Conservation (phyloP, 2,329 filamentous ascomycete species). For the Botrytis fragariae region DNA sequence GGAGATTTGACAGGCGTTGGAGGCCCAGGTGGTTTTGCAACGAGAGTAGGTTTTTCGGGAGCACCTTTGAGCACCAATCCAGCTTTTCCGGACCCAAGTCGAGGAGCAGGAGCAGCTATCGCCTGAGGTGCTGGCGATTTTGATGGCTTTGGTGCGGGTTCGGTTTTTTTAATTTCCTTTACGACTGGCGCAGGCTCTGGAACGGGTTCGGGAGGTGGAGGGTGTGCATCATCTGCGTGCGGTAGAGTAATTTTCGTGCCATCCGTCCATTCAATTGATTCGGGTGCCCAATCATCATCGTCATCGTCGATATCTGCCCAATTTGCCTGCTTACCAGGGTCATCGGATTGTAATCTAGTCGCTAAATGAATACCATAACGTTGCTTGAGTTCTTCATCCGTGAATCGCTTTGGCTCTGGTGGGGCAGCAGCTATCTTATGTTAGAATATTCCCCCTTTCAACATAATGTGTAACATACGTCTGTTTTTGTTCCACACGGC, state of each 20-base stretch:
- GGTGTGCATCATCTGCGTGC: conserved; percentile 52
- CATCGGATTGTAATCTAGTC: conserved; percentile 72
- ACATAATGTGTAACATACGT: conserved; percentile 52
- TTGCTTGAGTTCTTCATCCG: conserved; percentile 79
- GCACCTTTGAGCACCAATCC: conserved; percentile 65
- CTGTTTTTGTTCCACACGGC: conserved; percentile 89
- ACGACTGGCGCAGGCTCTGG: conserved; percentile 31
- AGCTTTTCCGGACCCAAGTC: conserved; percentile 44
- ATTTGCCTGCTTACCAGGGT: conserved; percentile 71
- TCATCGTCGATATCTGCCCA: conserved; percentile 91
- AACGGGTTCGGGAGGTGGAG: conserved; percentile 32
- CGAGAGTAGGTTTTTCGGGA: conserved; percentile 68
- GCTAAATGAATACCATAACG: conserved; percentile 86
- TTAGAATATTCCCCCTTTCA: conserved; percentile 29
- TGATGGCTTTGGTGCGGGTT: conserved; percentile 29
- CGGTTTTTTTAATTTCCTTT: conserved; percentile 31
- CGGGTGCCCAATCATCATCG: conserved; percentile 82
- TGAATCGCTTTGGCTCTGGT: conserved; percentile 76
- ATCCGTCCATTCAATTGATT: conserved; percentile 84
- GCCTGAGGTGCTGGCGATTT: conserved; percentile 37
- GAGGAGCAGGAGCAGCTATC: conserved; percentile 35
- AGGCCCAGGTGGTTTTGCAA: conserved; percentile 66
- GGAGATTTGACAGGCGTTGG: conserved; percentile 80
- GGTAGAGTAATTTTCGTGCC: conserved; percentile 78
- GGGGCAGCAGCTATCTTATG: conserved; percentile 53